Conservation (phyloP, 495 filamentous ascomycete genomes). For the Penicillium canariense region DNA sequence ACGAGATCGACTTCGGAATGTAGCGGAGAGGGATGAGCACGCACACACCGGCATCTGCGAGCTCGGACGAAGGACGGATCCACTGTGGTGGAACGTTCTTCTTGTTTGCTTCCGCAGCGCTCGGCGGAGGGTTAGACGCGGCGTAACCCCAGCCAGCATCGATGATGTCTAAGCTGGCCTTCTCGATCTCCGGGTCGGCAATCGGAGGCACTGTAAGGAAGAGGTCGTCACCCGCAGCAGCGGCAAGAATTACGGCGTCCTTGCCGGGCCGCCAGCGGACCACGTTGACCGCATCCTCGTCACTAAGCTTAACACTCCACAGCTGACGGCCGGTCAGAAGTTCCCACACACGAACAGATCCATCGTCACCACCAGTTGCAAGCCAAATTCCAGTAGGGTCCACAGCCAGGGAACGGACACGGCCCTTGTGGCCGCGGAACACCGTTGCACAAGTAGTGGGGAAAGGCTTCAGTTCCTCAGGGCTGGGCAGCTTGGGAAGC, state of each 20-base stretch:
- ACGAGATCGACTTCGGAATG: slow-evolving; percentile 83
- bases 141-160: slow-evolving; percentile 91
- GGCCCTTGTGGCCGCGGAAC: slow-evolving; percentile 84
- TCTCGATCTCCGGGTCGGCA: slow-evolving; percentile 67
- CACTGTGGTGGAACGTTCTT: slow-evolving; percentile 78
- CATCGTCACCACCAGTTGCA: slow-evolving; percentile 92
- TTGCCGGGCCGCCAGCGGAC: slow-evolving; percentile 87
- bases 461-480: slow-evolving; percentile 90
- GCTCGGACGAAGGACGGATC: slow-evolving; percentile 70
- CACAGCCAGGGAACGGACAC: slow-evolving; percentile 77
- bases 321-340: slow-evolving; percentile 81
- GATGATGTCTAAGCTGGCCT: slow-evolving; percentile 69
- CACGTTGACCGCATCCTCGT: slow-evolving; percentile 78
- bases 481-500: slow-evolving; percentile 90
- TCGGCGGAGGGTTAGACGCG: slow-evolving; percentile 60
- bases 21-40: slow-evolving; percentile 77
- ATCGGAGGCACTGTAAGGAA: slow-evolving; percentile 79
- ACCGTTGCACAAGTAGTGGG: slow-evolving; percentile 81
- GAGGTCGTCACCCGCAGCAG: slow-evolving; percentile 78
- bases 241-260: slow-evolving; percentile 77
- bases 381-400: slow-evolving; percentile 75
- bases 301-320: slow-evolving; percentile 77
- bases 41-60: slow-evolving; percentile 74
- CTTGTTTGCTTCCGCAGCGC: slow-evolving; percentile 56
- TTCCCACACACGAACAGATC: slow-evolving; percentile 89